Evolutionary conservation across 2,329 filamentous ascomycete species (phyloP).

Genomic region (Apiospora pterosperma): DNA sequence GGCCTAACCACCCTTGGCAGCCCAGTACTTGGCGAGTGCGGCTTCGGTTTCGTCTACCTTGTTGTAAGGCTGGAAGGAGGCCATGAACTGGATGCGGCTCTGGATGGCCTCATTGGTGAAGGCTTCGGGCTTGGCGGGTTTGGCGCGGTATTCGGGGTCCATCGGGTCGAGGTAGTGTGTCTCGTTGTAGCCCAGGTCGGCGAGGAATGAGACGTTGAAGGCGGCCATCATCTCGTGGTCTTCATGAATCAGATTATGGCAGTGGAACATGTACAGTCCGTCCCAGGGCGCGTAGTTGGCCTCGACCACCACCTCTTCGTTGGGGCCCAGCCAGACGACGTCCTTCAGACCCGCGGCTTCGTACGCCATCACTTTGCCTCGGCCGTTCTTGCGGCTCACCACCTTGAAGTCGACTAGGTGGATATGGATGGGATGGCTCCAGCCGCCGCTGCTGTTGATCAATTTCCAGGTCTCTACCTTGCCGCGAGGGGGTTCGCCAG

Average conservation of each 20-base stretch:
- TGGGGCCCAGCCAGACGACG: constrained; percentile 49
- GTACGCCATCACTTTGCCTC: constrained; percentile 43
- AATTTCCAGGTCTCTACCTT: constrained; percentile 47
- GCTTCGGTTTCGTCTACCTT: constrained; percentile 26
- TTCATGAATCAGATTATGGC: constrained; percentile 43
- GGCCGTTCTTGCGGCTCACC: constrained; percentile 41
- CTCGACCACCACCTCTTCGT: constrained; percentile 48
- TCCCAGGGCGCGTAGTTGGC: constrained; percentile 34
- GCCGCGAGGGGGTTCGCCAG: constrained; percentile 44
- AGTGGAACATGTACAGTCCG: constrained; percentile 49
- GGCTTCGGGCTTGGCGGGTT: constrained; percentile 18
- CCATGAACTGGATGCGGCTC: constrained; percentile 28
- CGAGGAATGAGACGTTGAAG: constrained; percentile 38
- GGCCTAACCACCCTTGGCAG: not conserved
- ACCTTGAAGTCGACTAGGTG: constrained; percentile 58
- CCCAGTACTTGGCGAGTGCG: constrained; percentile 29
- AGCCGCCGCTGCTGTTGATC: constrained; percentile 46
- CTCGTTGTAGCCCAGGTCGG: constrained; percentile 36
- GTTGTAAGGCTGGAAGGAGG: constrained; percentile 29
- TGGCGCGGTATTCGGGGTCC: constrained; percentile 32
- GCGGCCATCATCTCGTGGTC: constrained; percentile 45
- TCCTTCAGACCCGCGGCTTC: constrained; percentile 55
- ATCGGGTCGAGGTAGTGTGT: constrained; percentile 34
- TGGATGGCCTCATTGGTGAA: constrained; percentile 24
- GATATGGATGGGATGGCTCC: constrained; percentile 54